Evolutionary conservation across 208 protist genomes (phyloP).

Genomic region (Tritrichomonas foetus): DNA sequence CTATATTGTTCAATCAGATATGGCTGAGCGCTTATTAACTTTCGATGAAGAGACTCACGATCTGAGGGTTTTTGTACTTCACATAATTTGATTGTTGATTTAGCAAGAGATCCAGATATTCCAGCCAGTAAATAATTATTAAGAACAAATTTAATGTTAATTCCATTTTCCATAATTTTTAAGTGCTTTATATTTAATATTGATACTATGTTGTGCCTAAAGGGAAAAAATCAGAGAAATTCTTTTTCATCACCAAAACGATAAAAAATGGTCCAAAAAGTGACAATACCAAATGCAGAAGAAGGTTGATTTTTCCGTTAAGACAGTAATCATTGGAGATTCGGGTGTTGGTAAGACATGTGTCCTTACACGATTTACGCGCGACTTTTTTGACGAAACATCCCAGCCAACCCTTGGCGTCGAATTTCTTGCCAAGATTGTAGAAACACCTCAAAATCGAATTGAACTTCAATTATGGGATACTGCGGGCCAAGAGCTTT

Average conservation of each 20-base stretch:
- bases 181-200: no score
- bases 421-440: constrained; percentile 30
- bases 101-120: no score
- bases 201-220: no score
- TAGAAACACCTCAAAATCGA: constrained; percentile 22
- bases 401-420: constrained; percentile 33
- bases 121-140: no score
- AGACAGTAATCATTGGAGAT: constrained; percentile 70
- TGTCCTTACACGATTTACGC: constrained; percentile 49
- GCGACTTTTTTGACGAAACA: not conserved
- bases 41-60: no score
- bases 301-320: constrained; percentile 54
- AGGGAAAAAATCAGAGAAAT: not conserved
- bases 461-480: constrained; percentile 40
- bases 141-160: no score
- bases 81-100: no score
- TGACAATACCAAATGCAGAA: constrained; percentile 7
- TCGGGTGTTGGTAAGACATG: constrained; percentile 71
- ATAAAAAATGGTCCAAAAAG: not conserved
- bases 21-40: no score
- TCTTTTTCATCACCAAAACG: not conserved
- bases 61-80: no score
- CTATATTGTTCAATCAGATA: no score
- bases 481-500: constrained; percentile 39
- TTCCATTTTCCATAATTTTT: no score